These are phyloP conservation scores for Talaromyces sp. DNA, from an alignment of 2,329 filamentous ascomycete genomes.

Conservation along the genomic window DNA sequence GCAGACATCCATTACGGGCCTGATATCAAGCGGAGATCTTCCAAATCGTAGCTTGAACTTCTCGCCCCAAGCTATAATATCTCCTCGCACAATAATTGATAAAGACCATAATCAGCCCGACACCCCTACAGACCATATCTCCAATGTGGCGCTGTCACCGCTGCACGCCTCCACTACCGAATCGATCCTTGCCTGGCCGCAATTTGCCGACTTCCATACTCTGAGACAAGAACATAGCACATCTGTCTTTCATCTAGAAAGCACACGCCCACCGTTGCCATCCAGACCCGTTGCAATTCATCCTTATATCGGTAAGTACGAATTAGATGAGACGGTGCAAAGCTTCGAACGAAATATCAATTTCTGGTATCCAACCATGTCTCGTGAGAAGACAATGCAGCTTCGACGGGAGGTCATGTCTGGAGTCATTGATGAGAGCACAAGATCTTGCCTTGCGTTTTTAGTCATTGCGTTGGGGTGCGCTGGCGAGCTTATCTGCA, in stretches of 20 bases:
- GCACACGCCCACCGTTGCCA: slow-evolving; percentile 39
- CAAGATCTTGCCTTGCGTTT: slow-evolving; percentile 44
- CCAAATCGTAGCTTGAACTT: slow-evolving; percentile 16
- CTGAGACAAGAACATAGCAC: slow-evolving; percentile 43
- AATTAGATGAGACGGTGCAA: slow-evolving; percentile 43
- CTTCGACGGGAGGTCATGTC: slow-evolving; percentile 33
- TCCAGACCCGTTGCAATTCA: slow-evolving; percentile 27
- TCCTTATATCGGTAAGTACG: slow-evolving; percentile 44
- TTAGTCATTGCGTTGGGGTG: slow-evolving; percentile 51
- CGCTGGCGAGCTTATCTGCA: slow-evolving; percentile 41
- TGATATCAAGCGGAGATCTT: neutral
- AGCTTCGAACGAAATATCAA: slow-evolving; percentile 50
- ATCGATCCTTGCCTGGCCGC: slow-evolving; percentile 52
- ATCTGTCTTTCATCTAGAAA: slow-evolving; percentile 51
- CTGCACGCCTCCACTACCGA: slow-evolving; percentile 53
- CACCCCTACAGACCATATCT: slow-evolving; percentile 26
- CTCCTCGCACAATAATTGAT: slow-evolving; percentile 17
- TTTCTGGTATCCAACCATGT: slow-evolving; percentile 55
- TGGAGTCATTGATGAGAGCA: slow-evolving; percentile 38
- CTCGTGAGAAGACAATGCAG: slow-evolving; percentile 36
- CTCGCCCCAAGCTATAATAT: slow-evolving; percentile 21
- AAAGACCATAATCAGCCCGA: slow-evolving; percentile 21
- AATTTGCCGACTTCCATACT: slow-evolving; percentile 47
- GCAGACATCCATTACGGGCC: slow-evolving; percentile 5
- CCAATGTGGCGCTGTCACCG: slow-evolving; percentile 51